A percentile compares a stretch with the other conserved stretches of the same genome.
Conservation (phyloP, 208 protist species). For the Angomonas deanei region DNA sequence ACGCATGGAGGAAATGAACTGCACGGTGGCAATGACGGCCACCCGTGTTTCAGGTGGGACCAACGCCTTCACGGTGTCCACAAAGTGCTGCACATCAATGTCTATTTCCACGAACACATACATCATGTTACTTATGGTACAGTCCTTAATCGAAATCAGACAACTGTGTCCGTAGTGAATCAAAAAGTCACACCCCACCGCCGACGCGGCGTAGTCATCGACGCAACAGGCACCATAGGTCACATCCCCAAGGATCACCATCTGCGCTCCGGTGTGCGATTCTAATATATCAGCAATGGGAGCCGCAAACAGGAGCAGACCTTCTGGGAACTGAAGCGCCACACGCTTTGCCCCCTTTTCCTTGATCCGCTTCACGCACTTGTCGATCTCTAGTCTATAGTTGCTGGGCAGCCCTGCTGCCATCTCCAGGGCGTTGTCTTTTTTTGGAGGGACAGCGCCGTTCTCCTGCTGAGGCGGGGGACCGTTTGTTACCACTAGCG, state of each 20-base stretch:
- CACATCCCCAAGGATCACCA: slow-evolving; percentile 98
- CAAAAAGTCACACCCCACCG: slow-evolving; percentile 96
- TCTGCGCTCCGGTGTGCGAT: slow-evolving; percentile 80
- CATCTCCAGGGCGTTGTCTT: slow-evolving; percentile 3
- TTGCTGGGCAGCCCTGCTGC: slow-evolving; percentile 89
- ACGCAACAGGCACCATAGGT: slow-evolving; percentile 99
- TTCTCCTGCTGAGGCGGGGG: not conserved
- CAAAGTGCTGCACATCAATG: slow-evolving; percentile 96
- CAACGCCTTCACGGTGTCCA: slow-evolving; percentile 92
- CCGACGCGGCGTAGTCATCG: slow-evolving; percentile 95
- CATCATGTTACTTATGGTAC: slow-evolving; percentile 91
- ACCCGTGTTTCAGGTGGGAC: slow-evolving; percentile 72
- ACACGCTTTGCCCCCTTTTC: slow-evolving; percentile 87
- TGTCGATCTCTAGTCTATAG: slow-evolving; percentile 99
- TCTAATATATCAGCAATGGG: slow-evolving; percentile 97
- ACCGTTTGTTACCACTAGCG: not conserved
- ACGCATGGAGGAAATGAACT: slow-evolving; percentile 96
- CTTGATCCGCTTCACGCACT: slow-evolving; percentile 94
- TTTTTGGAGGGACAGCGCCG: not conserved
- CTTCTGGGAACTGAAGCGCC: slow-evolving; percentile 98
- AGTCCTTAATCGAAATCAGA: slow-evolving; percentile 92
- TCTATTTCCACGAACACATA: slow-evolving; percentile 99
- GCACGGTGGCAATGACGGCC: slow-evolving; percentile 95
- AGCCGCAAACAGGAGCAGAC: slow-evolving; percentile 96
- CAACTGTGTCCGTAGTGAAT: slow-evolving; percentile 99